Conservation (phyloP, 257 asterid species). For the Rhazya stricta region DNA sequence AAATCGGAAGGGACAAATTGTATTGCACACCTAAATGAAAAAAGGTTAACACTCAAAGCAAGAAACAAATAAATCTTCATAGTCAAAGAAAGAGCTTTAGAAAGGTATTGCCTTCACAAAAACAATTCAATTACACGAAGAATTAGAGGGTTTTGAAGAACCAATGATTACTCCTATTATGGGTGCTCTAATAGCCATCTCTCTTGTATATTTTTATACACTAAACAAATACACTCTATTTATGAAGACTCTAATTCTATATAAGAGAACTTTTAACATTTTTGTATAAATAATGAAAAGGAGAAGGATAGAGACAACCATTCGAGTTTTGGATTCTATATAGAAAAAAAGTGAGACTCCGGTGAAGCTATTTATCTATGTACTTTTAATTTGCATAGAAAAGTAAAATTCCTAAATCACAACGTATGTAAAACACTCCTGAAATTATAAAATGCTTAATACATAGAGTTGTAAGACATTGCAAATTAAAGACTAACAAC, state of each 20-base stretch:
- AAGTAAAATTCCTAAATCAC: too few relatives aligned
- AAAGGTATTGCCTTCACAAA: constrained; percentile 31
- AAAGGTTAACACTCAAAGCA: neutral
- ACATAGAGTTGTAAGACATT: too few relatives aligned
- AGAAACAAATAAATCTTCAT: constrained; percentile 43
- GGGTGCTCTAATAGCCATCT: constrained; percentile 57
- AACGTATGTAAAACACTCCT: too few relatives aligned
- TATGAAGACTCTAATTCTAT: neutral
- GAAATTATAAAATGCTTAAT: too few relatives aligned
- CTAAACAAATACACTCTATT: neutral
- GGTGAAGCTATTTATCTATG: too few relatives aligned
- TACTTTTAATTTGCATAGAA: too few relatives aligned
- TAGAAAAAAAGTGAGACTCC: too few relatives aligned
- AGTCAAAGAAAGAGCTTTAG: constrained; percentile 55
- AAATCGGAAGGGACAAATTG: neutral
- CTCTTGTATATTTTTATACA: neutral
- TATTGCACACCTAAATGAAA: neutral
- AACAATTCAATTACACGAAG: constrained; percentile 40
- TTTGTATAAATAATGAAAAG: neutral
- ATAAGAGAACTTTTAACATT: too few relatives aligned
- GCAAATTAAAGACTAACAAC: too few relatives aligned
- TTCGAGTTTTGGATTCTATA: too few relatives aligned
- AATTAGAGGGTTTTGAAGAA: constrained; percentile 40
- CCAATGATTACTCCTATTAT: constrained; percentile 46
- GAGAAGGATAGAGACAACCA: neutral